Evolutionary conservation across 495 filamentous ascomycete species (phyloP), one percentile per base, ranked within the genome.

Genomic region (Neurospora tetraspora): DNA sequence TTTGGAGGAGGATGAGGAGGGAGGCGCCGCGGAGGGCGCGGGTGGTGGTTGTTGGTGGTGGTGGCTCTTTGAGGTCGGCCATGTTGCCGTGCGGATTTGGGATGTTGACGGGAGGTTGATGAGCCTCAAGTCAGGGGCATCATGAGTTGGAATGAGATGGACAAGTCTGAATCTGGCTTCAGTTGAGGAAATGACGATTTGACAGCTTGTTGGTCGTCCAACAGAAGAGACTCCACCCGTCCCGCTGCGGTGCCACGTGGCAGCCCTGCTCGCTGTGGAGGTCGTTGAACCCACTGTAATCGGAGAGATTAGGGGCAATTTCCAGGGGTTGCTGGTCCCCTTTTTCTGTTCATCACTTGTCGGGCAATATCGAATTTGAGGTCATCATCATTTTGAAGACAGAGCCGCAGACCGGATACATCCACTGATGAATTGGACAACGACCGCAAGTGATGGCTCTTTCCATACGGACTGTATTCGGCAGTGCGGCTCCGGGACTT

Each of bases 1-100:
- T 83, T 80, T 97, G 95, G 23, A 97, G 88, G 69, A 93, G 83
- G 77, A 99, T 94, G 71, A 99, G 86, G 74, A 94, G 88, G 11
- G 92, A 92, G 34, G 94, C 94, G 23, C 93, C 94, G 16, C 80
- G 81, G 20, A 86, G 80, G 70, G 80, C 34, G n/a, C 74, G 72
- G 23, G 75, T 74, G 69, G 74, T 31, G 6, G 53, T 14, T 61
- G 23, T 12, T 61, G 23, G 12, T 8, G 23, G 23, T 27, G 43
- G 18, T 20, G 39, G 23, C 4, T 59, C 10, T 59, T 59, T 59
- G 4, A 12, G 11, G 27, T 61, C 53, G 23, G 53, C 27, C 53
- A 61, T 61, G 0, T 31, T 61, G 53, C 20, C 20, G 5, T 27
- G 10, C 11, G 7, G 45, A 7, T 18, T n/a, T 7, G 5, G 39